These are phyloP conservation scores for Echria macrotheca DNA, from an alignment of 495 filamentous ascomycete species.

Conservation along the genomic window DNA sequence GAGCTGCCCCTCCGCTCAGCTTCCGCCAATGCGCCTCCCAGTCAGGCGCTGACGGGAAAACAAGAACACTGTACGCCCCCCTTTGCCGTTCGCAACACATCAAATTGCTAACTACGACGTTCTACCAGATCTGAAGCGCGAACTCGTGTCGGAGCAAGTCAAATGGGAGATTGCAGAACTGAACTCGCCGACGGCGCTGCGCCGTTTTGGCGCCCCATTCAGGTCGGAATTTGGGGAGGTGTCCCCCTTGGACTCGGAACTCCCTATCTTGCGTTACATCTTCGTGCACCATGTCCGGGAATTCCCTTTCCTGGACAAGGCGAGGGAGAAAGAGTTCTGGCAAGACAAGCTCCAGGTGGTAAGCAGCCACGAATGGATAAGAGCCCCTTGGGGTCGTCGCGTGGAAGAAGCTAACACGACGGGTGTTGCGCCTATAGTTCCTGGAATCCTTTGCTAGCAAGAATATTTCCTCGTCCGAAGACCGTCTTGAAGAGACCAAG, in stretches of 20 bases:
- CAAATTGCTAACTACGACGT: neutral
- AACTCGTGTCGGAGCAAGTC: conserved; percentile 86
- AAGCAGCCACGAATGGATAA: conserved; percentile 43
- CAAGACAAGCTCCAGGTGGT: conserved; percentile 96
- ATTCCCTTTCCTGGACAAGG: conserved; percentile 94
- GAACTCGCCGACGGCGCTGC: conserved; percentile 88
- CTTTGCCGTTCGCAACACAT: neutral
- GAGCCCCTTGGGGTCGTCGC: too few species aligned
- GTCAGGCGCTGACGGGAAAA: conserved; percentile 71
- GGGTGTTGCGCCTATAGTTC: conserved; percentile 55
- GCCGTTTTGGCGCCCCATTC: conserved; percentile 93
- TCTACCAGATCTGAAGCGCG: conserved; percentile 83
- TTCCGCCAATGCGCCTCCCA: conserved; percentile 10
- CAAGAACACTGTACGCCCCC: conserved; percentile 85
- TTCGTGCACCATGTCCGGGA: conserved; percentile 98
- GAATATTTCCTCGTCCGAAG: conserved; percentile 93
- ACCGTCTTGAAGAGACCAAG: conserved; percentile 93
- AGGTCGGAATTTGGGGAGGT: conserved; percentile 88
- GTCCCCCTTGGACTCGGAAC: conserved; percentile 84
- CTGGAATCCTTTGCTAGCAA: conserved; percentile 97
- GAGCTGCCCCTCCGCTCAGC: conserved; percentile 16
- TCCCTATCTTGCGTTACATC: conserved; percentile 91
- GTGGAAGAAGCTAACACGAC: too few species aligned
- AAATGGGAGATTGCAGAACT: conserved; percentile 84
- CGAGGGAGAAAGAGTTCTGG: conserved; percentile 98